A percentile compares a stretch with the other conserved stretches of the same genome.
phyloP scores from a whole-genome alignment of 345 rosid genomes.

The Cochlearia excelsa region DNA sequence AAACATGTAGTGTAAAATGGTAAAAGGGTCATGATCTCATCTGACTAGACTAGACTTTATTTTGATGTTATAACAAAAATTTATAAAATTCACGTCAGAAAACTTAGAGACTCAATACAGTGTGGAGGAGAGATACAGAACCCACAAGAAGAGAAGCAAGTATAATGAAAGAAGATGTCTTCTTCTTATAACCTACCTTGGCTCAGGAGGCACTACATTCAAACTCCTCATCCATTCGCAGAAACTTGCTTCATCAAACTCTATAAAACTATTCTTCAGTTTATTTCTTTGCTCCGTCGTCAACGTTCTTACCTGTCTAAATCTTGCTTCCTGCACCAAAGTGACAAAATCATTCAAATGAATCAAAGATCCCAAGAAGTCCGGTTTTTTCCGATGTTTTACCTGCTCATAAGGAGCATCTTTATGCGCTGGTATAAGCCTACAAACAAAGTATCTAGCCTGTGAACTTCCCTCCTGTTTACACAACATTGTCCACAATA shows the following conservation, averaged over 20 bases:
- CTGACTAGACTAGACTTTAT: too few relatives aligned
- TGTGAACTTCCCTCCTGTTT: slow-evolving; percentile 92
- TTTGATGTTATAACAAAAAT: too few relatives aligned
- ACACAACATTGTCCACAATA: slow-evolving; percentile 10
- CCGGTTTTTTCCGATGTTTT: neutral
- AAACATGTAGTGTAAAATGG: too few relatives aligned
- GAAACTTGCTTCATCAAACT: slow-evolving; percentile 87
- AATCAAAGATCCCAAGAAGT: neutral
- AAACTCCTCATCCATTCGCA: slow-evolving; percentile 90
- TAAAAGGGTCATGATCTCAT: too few relatives aligned
- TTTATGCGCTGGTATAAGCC: slow-evolving; percentile 95
- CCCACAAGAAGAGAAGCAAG: neutral
- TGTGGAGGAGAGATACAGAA: neutral
- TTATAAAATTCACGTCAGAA: too few relatives aligned
- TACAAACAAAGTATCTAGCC: slow-evolving; percentile 88
- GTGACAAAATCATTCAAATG: too few relatives aligned
- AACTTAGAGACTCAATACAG: slow-evolving; percentile 6
- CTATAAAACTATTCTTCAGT: slow-evolving; percentile 78
- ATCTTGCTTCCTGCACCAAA: slow-evolving; percentile 78
- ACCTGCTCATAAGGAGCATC: slow-evolving; percentile 99
- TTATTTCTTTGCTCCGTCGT: slow-evolving; percentile 62
- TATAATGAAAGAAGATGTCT: neutral
- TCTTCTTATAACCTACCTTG: slow-evolving; percentile 35
- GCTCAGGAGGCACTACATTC: slow-evolving; percentile 76
- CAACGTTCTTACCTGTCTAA: slow-evolving; percentile 70